These are phyloP conservation scores for Dictyostelium discoideum DNA, from an alignment of 78 protist species.

Conservation along the genomic window dicty_2.7 NC_007089.4:3133001-3133500, in stretches of 20 bases:
- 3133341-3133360: neutral
- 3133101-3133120: neutral
- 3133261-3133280: slow-evolving; percentile 13
- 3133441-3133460: slow-evolving; percentile 27
- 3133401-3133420: neutral
- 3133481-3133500: slow-evolving; percentile 64
- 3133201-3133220: neutral
- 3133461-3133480: slow-evolving; percentile 67
- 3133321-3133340: neutral
- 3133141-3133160: no score
- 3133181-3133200: neutral
- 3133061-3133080: neutral
- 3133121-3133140: neutral
- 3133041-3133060: neutral
- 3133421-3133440: slow-evolving; percentile 3
- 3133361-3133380: neutral
- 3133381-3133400: neutral
- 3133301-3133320: neutral
- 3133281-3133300: neutral
- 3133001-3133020: neutral
- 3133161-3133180: neutral
- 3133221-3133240: neutral
- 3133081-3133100: slow-evolving; percentile 1
- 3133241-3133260: neutral
- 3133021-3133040: neutral